These are phyloP conservation scores for Endocarpon pusillum DNA, from an alignment of 495 filamentous ascomycete species.

Conservation along the genomic window DNA sequence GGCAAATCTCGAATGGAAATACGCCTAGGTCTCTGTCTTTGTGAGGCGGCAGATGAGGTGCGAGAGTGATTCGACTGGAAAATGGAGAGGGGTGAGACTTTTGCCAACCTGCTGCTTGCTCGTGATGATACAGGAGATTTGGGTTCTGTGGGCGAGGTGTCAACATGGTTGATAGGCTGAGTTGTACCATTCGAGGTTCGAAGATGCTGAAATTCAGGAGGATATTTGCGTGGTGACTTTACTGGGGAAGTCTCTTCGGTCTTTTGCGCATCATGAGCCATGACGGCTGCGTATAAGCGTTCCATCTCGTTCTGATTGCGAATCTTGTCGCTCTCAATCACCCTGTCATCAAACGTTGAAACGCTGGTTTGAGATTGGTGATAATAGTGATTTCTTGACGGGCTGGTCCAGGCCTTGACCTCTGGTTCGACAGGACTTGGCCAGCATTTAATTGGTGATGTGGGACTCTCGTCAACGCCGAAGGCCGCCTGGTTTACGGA, in stretches of 20 bases:
- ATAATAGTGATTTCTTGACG: constrained; percentile 13
- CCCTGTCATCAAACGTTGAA: constrained; percentile 52
- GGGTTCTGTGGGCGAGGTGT: too few species aligned
- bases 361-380: constrained; percentile 21
- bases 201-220: constrained; percentile 15
- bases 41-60: constrained; percentile 33
- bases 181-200: constrained; percentile 3
- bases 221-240: constrained; percentile 3
- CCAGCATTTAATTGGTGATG: constrained; percentile 17
- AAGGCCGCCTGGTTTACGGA: constrained; percentile 26
- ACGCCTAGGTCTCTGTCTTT: constrained; percentile 33
- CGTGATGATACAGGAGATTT: constrained; percentile 13
- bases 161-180: too few species aligned
- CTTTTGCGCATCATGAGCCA: constrained; percentile 71
- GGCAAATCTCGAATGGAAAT: constrained; percentile 33
- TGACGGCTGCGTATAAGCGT: constrained; percentile 75
- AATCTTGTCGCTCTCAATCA: constrained; percentile 54
- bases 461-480: constrained; percentile 32
- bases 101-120: constrained; percentile 21
- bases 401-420: constrained; percentile 25
- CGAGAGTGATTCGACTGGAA: constrained; percentile 40
- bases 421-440: constrained; percentile 23
- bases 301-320: constrained; percentile 68
- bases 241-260: constrained; percentile 5
- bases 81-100: constrained; percentile 33